A percentile compares a stretch with the other conserved stretches of the same genome.
Evolutionary conservation across 306 rosid species (phyloP).

Genomic region (Quercus suber): DNA sequence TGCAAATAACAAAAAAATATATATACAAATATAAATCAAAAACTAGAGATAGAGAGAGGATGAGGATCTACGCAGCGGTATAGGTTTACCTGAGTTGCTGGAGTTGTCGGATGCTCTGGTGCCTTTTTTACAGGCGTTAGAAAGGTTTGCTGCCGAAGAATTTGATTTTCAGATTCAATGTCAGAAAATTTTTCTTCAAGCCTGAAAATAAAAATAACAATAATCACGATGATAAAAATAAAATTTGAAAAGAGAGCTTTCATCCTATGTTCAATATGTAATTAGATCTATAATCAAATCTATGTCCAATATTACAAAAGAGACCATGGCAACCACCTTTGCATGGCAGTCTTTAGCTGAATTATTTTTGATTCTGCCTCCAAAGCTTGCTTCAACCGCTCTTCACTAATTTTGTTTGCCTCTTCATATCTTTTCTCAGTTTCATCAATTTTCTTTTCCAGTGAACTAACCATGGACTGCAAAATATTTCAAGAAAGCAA

Average conservation of each 20-base stretch:
- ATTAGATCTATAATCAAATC: slow-evolving; percentile 3
- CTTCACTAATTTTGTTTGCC: slow-evolving; percentile 86
- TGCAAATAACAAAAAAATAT: slow-evolving; percentile 29
- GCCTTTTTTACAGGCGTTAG: slow-evolving; percentile 57
- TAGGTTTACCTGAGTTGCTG: slow-evolving; percentile 50
- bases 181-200: slow-evolving; percentile 87
- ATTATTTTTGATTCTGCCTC: slow-evolving; percentile 94
- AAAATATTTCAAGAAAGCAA: slow-evolving; percentile 31
- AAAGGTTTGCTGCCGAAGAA: slow-evolving; percentile 73
- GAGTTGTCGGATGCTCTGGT: slow-evolving; percentile 63
- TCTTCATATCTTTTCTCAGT: slow-evolving; percentile 87
- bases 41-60: slow-evolving; percentile 2
- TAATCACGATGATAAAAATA: slow-evolving; percentile 18
- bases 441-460: slow-evolving; percentile 87
- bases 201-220: slow-evolving; percentile 46
- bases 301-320: slow-evolving; percentile 12
- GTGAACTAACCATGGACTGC: slow-evolving; percentile 84
- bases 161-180: slow-evolving; percentile 81
- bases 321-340: slow-evolving; percentile 56
- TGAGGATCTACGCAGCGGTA: slow-evolving; percentile 1
- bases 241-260: not conserved
- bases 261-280: slow-evolving; percentile 4
- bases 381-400: slow-evolving; percentile 89
- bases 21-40: not conserved
- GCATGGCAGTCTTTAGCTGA: slow-evolving; percentile 89